These are phyloP conservation scores for Aspergillus sclerotioniger DNA, from an alignment of 495 filamentous ascomycete genomes.

Conservation along the genomic window DNA sequence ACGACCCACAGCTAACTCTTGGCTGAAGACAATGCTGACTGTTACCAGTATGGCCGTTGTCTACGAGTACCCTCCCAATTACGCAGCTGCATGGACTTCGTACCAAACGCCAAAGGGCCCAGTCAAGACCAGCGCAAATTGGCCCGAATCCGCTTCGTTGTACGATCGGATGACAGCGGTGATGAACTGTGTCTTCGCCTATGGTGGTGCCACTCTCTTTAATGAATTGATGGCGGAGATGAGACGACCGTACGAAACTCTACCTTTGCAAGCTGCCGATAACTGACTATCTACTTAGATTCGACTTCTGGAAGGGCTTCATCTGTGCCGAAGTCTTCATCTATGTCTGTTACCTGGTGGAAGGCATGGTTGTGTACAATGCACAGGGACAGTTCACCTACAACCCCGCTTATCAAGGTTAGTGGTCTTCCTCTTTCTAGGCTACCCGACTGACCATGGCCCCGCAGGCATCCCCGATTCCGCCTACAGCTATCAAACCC, in stretches of 20 bases:
- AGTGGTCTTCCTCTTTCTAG: not conserved
- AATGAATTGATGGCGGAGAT: constrained; percentile 7
- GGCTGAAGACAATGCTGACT: not conserved
- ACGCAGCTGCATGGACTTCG: not conserved
- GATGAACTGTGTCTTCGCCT: constrained; percentile 5
- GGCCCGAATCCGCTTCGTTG: not conserved
- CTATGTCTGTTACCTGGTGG: constrained; percentile 1
- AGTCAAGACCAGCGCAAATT: not conserved
- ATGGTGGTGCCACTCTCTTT: not conserved
- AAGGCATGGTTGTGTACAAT: constrained; percentile 1
- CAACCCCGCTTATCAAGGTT: constrained; percentile 3
- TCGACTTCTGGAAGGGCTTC: constrained; percentile 5
- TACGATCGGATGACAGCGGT: not conserved
- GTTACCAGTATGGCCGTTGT: not conserved
- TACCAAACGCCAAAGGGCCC: not conserved
- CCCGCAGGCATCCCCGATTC: not conserved
- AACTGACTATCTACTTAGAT: not conserved
- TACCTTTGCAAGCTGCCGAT: not conserved
- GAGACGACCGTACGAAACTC: not conserved
- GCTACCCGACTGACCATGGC: not conserved
- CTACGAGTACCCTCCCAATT: not conserved
- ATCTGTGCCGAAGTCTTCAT: constrained; percentile 1
- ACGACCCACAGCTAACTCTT: not conserved
- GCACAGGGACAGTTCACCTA: not conserved
- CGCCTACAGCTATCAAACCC: not conserved